These are phyloP conservation scores for Sphaerulina populicola DNA, from an alignment of 2,329 filamentous ascomycete species.

Conservation along the genomic window DNA sequence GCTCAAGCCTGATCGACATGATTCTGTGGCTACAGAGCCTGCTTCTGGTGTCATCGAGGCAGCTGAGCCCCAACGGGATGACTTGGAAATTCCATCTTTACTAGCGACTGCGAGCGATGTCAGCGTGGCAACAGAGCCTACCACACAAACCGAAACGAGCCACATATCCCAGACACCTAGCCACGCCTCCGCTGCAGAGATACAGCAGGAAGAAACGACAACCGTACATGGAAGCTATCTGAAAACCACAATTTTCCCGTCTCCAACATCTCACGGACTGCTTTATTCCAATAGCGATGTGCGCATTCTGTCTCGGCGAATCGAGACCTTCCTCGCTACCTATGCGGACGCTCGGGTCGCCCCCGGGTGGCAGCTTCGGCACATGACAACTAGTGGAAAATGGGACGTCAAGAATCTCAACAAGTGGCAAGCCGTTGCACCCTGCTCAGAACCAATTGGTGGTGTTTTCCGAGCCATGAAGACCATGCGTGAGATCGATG, in stretches of 20 bases:
- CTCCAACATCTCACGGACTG: slow-evolving; percentile 73
- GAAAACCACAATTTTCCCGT: slow-evolving; percentile 61
- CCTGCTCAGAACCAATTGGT: slow-evolving; percentile 52
- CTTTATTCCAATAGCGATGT: slow-evolving; percentile 71
- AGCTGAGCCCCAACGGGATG: background rate
- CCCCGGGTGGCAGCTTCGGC: slow-evolving; percentile 82
- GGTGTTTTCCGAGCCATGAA: slow-evolving; percentile 83
- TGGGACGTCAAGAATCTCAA: slow-evolving; percentile 96
- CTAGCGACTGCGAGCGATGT: slow-evolving; percentile 9
- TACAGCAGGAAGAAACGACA: slow-evolving; percentile 17
- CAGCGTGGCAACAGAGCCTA: slow-evolving; percentile 7
- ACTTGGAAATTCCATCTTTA: background rate
- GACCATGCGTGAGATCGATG: slow-evolving; percentile 82
- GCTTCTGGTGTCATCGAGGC: background rate
- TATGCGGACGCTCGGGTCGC: slow-evolving; percentile 70
- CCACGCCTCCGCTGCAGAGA: slow-evolving; percentile 1
- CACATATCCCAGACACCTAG: background rate
- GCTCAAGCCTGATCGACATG: slow-evolving; percentile 20
- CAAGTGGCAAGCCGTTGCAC: slow-evolving; percentile 64
- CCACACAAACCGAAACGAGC: background rate
- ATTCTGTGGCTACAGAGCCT: slow-evolving; percentile 1
- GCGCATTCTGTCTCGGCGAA: slow-evolving; percentile 67
- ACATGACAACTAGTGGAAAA: slow-evolving; percentile 81
- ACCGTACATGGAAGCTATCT: slow-evolving; percentile 41
- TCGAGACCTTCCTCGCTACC: slow-evolving; percentile 69